A percentile compares a stretch with the other conserved stretches of the same genome.
Evolutionary conservation across 1,139 yeast genomes (phyloP).

Genomic region (Taiozyma onychis): DNA sequence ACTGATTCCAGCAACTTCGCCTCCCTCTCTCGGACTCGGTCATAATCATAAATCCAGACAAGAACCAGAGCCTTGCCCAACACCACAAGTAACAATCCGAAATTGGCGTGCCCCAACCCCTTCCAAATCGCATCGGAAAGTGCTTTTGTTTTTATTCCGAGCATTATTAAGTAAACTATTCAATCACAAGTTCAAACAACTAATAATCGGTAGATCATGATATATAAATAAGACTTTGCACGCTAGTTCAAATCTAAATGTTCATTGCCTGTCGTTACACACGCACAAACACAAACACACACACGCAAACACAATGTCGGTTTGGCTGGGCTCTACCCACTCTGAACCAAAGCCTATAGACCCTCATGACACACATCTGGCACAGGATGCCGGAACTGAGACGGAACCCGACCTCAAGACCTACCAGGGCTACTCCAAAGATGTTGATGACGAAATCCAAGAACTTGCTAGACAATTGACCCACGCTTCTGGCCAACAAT

Average conservation of each 20-base stretch:
- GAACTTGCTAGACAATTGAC: slow-evolving; percentile 5
- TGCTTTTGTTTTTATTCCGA: neutral
- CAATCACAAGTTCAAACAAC: neutral
- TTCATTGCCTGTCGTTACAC: neutral
- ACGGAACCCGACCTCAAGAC: neutral
- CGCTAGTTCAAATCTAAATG: neutral
- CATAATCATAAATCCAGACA: neutral
- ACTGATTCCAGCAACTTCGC: too few relatives aligned
- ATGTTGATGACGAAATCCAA: slow-evolving; percentile 3
- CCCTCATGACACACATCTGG: neutral
- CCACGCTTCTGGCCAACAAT: neutral
- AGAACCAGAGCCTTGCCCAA: neutral
- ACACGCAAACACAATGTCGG: neutral
- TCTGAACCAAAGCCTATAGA: neutral
- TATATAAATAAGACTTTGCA: neutral
- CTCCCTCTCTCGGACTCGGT: neutral
- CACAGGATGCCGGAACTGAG: neutral
- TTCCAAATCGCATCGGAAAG: neutral
- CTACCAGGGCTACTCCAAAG: slow-evolving; percentile 2
- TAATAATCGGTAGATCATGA: too few relatives aligned
- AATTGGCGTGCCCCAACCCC: neutral
- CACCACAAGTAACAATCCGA: neutral
- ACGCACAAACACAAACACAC: neutral
- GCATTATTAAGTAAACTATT: neutral
- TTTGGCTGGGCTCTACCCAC: neutral